Evolutionary conservation across 805 yeast genomes (phyloP), one percentile per base, ranked within the genome.

Genomic region (Kockiozyma suomiensis): DNA sequence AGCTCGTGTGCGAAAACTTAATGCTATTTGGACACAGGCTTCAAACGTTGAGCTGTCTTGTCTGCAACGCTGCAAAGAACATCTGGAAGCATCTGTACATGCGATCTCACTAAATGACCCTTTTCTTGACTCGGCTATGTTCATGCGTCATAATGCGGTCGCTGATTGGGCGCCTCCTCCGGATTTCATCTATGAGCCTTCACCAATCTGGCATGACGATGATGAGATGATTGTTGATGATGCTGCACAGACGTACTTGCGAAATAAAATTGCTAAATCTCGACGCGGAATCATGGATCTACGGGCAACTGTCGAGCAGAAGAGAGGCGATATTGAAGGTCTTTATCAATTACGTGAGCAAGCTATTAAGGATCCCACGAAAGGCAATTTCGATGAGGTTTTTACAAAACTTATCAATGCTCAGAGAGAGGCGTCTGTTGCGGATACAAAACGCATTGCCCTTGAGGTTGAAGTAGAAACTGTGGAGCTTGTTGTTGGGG

Each of bases 141-240:
- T 85, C 74, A 85, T 91, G 57, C 91, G 91, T 70, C 99, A 94
- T 75, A 94, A 94, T 72, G 63, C 81, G 26, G 74, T 75, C 19
- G 67, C 70, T 35, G 78, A 77, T 15, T 94, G 97, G 97, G 79
- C 79, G 47, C 97, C 91, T 68, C 98, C 97, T 0, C 78, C 77
- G 5, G 98, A 93, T 75, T 90, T 88, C 70, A 80, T 83, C 66
- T 94, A 88, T 69, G 82, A 88, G 64, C 97, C 98, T 1, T 86
- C 96, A 26, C 85, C 91, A 32, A 86, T 94, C 43, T 94, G 99
- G 99, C 98, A 93, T 74, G 99, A 94, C 70, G 97, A 94, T 73
- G 97, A 90, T 65, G 76, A 82, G 37, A 79, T 86, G 64, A 80
- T 84, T 1, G 77, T 81, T 4, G 80, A 81, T 46, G 85, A 82